Evolutionary conservation across 306 rosid species (phyloP).

Genomic region (Vigna trinervia): DNA sequence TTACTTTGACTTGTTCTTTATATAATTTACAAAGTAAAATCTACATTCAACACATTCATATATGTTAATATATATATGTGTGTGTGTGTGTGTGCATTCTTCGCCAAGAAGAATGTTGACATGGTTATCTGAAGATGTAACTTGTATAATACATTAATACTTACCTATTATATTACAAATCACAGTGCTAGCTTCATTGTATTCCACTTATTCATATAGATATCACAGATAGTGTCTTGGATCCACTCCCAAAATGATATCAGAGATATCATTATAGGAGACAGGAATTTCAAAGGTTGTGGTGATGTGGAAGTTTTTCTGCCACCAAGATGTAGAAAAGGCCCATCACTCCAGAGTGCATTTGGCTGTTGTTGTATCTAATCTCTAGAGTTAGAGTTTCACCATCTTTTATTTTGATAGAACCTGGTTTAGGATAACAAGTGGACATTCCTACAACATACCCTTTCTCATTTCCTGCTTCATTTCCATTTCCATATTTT

Average conservation of each 20-base stretch:
- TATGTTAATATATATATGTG: no score
- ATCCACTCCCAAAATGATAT: neutral
- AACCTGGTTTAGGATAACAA: constrained; percentile 77
- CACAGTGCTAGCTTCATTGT: neutral
- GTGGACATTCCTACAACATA: constrained; percentile 85
- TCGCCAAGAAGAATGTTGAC: no score
- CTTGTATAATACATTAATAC: no score
- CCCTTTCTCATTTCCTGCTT: constrained; percentile 80
- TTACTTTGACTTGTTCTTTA: no score
- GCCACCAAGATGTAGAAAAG: constrained; percentile 73
- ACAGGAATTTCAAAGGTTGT: constrained; percentile 6
- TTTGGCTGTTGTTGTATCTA: constrained; percentile 43
- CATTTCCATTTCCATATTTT: constrained; percentile 68
- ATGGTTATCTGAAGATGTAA: no score
- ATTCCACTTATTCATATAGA: neutral
- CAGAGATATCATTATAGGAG: neutral
- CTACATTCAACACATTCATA: no score
- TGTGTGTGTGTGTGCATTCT: no score
- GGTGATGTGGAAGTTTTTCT: constrained; percentile 52
- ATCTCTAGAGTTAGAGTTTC: constrained; percentile 61
- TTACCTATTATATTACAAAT: neutral
- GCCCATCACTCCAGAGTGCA: constrained; percentile 82
- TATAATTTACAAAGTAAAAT: no score
- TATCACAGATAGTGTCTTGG: neutral
- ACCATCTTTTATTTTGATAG: constrained; percentile 62